A percentile compares a stretch with the other conserved stretches of the same genome.
phyloP scores from a whole-genome alignment of 495 filamentous ascomycete genomes.

The Tuber microsphaerosporum region DNA sequence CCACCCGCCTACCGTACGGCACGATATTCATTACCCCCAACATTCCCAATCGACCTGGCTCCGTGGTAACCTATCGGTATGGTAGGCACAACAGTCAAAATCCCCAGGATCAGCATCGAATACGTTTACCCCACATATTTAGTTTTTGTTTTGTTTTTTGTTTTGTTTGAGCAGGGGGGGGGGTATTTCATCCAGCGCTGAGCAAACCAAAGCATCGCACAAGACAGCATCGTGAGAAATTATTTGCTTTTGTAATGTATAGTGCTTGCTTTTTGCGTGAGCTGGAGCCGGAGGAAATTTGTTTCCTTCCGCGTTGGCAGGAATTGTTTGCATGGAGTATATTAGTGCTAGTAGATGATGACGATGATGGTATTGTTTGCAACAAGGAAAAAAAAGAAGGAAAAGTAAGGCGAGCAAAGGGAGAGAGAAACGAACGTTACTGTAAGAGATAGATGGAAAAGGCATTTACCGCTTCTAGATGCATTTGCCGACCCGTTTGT shows the following conservation, averaged over 20 bases:
- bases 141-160: not conserved
- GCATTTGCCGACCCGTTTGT: not conserved
- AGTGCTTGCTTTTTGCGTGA: not conserved
- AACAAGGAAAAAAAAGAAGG: not conserved
- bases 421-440: not conserved
- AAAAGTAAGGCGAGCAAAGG: not conserved
- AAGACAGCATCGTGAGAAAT: not conserved
- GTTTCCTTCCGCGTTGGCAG: not conserved
- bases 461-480: not conserved
- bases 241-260: not conserved
- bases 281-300: not conserved
- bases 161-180: not conserved
- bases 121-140: conserved; percentile 6
- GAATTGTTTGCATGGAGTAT: not conserved
- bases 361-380: not conserved
- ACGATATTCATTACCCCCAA: not conserved
- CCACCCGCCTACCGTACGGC: not conserved
- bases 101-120: not conserved
- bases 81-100: not conserved
- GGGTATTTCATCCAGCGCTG: not conserved
- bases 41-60: not conserved
- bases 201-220: not conserved
- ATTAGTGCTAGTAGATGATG: not conserved
- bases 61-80: not conserved
- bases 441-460: not conserved